phyloP scores from a whole-genome alignment of 805 yeast species.

The Alloascoidea hylecoeti region DNA sequence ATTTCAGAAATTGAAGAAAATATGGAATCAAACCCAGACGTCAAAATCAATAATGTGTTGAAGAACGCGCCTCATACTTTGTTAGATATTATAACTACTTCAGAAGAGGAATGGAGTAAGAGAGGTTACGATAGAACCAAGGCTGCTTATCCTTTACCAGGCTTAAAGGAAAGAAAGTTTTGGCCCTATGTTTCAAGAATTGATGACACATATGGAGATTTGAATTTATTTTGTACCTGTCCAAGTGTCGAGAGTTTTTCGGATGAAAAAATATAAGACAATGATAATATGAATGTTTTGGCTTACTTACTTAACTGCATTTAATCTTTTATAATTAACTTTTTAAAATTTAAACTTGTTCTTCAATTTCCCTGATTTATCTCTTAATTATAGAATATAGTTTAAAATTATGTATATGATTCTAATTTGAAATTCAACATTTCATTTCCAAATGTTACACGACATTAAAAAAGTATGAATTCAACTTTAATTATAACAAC shows the following conservation, averaged over 20 bases:
- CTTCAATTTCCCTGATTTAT: too few species aligned
- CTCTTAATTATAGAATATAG: too few species aligned
- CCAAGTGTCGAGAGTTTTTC: slow-evolving; percentile 72
- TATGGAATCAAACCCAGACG: slow-evolving; percentile 37
- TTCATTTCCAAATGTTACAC: too few species aligned
- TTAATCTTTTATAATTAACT: too few species aligned
- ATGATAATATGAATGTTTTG: too few species aligned
- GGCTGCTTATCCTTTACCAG: slow-evolving; percentile 87
- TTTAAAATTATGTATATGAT: too few species aligned
- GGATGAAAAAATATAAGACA: too few species aligned
- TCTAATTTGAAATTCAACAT: too few species aligned
- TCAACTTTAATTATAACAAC: too few species aligned
- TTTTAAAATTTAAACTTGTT: too few species aligned
- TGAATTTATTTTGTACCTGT: slow-evolving; percentile 87
- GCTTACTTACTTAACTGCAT: too few species aligned
- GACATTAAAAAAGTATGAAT: too few species aligned
- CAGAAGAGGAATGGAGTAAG: slow-evolving; percentile 52
- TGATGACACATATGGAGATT: slow-evolving; percentile 91
- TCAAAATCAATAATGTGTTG: slow-evolving; percentile 32
- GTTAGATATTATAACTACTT: slow-evolving; percentile 52
- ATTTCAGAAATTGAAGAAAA: slow-evolving; percentile 60
- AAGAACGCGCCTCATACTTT: slow-evolving; percentile 90
- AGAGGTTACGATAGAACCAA: slow-evolving; percentile 87
- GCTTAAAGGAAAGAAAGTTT: slow-evolving; percentile 59
- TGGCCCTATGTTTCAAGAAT: slow-evolving; percentile 95